A percentile compares a stretch with the other conserved stretches of the same genome.
Evolutionary conservation across 2,329 filamentous ascomycete genomes (phyloP).

Genomic region (Berkeleyomyces rouxiae): DNA sequence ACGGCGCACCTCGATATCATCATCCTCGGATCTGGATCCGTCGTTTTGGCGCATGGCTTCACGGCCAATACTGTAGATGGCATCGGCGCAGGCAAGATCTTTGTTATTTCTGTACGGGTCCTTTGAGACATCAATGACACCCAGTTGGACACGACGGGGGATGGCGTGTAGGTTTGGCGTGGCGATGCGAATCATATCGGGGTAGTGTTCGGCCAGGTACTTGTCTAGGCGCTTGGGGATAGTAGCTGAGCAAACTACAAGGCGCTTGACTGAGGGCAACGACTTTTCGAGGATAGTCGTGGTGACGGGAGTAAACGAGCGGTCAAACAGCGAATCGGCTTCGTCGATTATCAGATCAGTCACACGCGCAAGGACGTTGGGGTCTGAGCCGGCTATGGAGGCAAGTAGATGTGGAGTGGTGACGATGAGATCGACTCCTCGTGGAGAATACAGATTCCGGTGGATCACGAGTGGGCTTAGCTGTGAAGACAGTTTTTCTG

Average conservation of each 20-base stretch:
- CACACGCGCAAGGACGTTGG: slow-evolving; percentile 83
- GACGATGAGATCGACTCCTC: slow-evolving; percentile 71
- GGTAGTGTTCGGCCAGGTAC: slow-evolving; percentile 67
- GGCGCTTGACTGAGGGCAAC: slow-evolving; percentile 63
- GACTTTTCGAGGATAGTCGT: slow-evolving; percentile 67
- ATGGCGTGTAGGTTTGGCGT: slow-evolving; percentile 95
- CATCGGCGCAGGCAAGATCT: slow-evolving; percentile 80
- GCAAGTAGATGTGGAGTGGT: slow-evolving; percentile 78
- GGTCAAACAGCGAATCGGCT: slow-evolving; percentile 88
- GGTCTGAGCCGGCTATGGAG: slow-evolving; percentile 76
- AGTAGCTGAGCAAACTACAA: slow-evolving; percentile 88
- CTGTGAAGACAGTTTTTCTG: slow-evolving; percentile 64
- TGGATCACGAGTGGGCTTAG: slow-evolving; percentile 66
- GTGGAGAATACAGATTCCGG: slow-evolving; percentile 62
- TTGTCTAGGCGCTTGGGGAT: slow-evolving; percentile 81
- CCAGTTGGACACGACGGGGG: slow-evolving; percentile 81
- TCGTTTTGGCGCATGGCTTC: slow-evolving; percentile 46
- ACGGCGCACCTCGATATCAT: slow-evolving; percentile 50
- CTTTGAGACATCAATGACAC: slow-evolving; percentile 78
- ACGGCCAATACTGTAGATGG: slow-evolving; percentile 84
- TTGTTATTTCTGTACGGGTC: slow-evolving; percentile 93
- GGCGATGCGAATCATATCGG: slow-evolving; percentile 67
- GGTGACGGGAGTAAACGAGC: slow-evolving; percentile 75
- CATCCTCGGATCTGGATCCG: slow-evolving; percentile 18
- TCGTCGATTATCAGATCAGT: slow-evolving; percentile 83